Evolutionary conservation across 768 basidiomycete genomes (phyloP), one percentile per base, ranked within the genome.

Genomic region (Dioszegia aurantiaca): DNA sequence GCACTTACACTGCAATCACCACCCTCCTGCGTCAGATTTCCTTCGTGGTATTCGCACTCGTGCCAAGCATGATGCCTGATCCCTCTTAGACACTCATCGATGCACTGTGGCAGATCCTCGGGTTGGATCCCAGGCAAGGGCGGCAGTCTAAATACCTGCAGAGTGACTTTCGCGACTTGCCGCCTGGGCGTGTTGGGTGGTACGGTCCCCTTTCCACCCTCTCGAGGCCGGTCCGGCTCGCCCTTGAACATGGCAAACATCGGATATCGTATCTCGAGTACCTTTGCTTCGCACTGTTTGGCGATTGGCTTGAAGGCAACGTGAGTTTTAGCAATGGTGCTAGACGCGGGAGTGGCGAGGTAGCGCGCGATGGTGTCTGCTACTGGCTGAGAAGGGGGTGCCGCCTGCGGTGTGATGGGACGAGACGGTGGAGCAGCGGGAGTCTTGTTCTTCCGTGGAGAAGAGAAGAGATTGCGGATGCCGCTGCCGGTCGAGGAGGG

Each of bases 61-160:
- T 94, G 91, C 92, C 91, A 95, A 36, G 87, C 86, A 56, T 90
- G 86, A 68, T 93, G 87, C 59, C 89, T 80, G 63, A 98, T 79
- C 0, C 94, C 93, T 14, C 89, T 84, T 66, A 87, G 82, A 67
- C 90, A 93, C 69, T 97, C 94, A 55, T 97, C 93, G 66, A 97
- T 79, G 69, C 89, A 91, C 75, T 92, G 87, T 14, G 94, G 93
- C 19, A 97, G 80, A 60, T 89, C 83, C 42, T 86, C 84, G 19
- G 84, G 81, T 33, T 84, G 78, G 21, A 95, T 79, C 17, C 90
- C 90, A n/a, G 89, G 87, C 44, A 97, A 76, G 2, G 92, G 84
- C 0, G 93, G 93, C 11, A 98, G 79, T 70, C 91, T 82, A 79
- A 98, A 93, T 55, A 97, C 78, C 77, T 97, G 92, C 52, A 97